Base-by-base conservation (phyloP, 257 asterid genomes). In the Craterostigma plantagineum region DNA sequence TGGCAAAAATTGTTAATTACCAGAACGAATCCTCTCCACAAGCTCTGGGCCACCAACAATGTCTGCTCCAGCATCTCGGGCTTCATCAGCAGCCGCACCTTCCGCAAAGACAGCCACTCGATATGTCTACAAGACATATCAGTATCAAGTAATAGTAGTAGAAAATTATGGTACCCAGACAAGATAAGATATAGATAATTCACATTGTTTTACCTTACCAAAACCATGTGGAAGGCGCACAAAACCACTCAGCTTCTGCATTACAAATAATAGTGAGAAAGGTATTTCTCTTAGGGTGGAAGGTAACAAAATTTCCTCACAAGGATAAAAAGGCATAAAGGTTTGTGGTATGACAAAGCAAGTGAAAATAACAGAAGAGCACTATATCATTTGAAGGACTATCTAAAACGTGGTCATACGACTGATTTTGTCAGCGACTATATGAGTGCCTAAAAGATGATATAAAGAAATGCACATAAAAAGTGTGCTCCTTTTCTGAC, bases 41-140 rank as follows among this genome's bases (percentile, higher is more conserved):
- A 87, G 79, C 35, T 87, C 98, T n/a, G 73, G 69, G 49, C 98
- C 98, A 36, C 98, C 98, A 53, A 82, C 92, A 58, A 77, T 51
- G 56, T 81, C 78, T 41, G 98, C 98, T 49, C 98, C 95, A 7
- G 98, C 91, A 11, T 69, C 92, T 61, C 80, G 75, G 47, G 98
- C 98, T 61, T 87, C 95, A 54, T 70, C 92, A 53, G 93, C 98
- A 50, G 82, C 85, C 60, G 91, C 77, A 63, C 98, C 98, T 70
- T 87, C 98, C 41, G 98, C 97, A 70, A 87, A 87, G 53, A 72
- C 95, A 70, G 86, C 86, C 54, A 87, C 86, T 27, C 78, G 63
- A 55, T 64, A 69, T 48, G 75, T 65, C 98, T 87, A 66, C 58
- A 35, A 58, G 42, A 48, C 36, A 52, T 53, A 35, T 16, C 49